phyloP scores from a whole-genome alignment of 202 grass and related monocot genomes.

The Dendrocalamus latiflorus region DNA sequence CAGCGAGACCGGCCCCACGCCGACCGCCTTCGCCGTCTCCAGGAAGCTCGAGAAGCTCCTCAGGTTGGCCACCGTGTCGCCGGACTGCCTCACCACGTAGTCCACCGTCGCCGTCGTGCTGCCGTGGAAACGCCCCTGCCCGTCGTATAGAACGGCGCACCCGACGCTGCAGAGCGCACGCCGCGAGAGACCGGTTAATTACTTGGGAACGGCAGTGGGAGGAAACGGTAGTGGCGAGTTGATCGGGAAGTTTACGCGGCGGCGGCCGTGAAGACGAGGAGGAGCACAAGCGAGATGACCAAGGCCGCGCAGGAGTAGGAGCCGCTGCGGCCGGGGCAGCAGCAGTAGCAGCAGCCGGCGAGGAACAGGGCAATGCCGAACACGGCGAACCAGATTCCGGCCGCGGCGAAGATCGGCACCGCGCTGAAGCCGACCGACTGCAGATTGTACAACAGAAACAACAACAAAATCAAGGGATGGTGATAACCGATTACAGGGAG shows the following conservation, averaged over 20 bases:
- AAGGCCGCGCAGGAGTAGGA: constrained; percentile 46
- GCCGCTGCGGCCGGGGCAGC: constrained; percentile 36
- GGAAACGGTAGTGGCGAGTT: neutral
- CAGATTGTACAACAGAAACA: neutral
- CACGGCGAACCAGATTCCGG: constrained; percentile 51
- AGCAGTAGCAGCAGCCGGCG: constrained; percentile 66
- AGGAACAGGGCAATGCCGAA: constrained; percentile 59
- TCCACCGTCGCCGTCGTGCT: constrained; percentile 62
- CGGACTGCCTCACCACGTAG: constrained; percentile 49
- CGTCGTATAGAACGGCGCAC: constrained; percentile 62
- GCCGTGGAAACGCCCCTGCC: constrained; percentile 58
- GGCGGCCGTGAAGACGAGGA: constrained; percentile 52
- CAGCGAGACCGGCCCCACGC: constrained; percentile 45
- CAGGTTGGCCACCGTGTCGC: constrained; percentile 57
- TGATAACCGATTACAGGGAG: neutral
- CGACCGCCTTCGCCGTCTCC: constrained; percentile 36
- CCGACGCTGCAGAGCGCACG: constrained; percentile 33
- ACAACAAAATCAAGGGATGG: neutral
- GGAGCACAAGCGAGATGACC: constrained; percentile 42
- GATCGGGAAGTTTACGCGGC: constrained; percentile 42
- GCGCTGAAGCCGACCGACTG: constrained; percentile 82
- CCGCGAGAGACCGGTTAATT: neutral
- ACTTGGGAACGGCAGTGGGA: neutral
- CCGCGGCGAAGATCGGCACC: constrained; percentile 61
- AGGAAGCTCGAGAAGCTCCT: constrained; percentile 40